These are phyloP conservation scores for Penstemon barbatus DNA, from an alignment of 257 asterid species.

Conservation along the genomic window DNA sequence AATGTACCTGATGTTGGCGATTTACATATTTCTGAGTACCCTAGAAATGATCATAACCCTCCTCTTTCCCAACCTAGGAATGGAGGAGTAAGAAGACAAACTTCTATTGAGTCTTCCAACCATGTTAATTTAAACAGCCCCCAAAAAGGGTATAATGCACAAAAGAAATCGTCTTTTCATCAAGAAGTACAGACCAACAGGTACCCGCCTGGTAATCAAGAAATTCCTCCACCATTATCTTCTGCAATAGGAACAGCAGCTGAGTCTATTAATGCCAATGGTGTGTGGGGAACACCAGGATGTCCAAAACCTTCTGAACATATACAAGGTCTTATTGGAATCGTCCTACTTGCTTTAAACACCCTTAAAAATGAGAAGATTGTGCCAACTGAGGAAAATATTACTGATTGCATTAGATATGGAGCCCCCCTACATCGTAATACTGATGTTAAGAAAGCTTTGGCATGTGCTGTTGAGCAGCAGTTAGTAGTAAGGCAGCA, in stretches of 20 bases:
- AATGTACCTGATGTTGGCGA: constrained; percentile 31
- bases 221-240: constrained; percentile 40
- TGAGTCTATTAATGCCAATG: constrained; percentile 36
- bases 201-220: constrained; percentile 45
- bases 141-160: constrained; percentile 51
- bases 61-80: constrained; percentile 34
- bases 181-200: constrained; percentile 47
- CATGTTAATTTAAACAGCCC: constrained; percentile 36
- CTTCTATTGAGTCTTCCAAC: constrained; percentile 47
- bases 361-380: constrained; percentile 77
- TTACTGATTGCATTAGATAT: constrained; percentile 68
- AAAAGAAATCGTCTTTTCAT: constrained; percentile 42
- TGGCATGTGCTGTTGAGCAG: constrained; percentile 72
- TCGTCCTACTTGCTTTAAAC: constrained; percentile 74
- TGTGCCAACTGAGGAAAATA: constrained; percentile 84
- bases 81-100: constrained; percentile 61
- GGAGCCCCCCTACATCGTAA: constrained; percentile 68
- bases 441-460: constrained; percentile 86
- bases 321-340: constrained; percentile 76
- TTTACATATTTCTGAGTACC: constrained; percentile 37
- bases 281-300: constrained; percentile 71
- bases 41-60: constrained; percentile 34
- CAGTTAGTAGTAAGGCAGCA: constrained; percentile 74
- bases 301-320: constrained; percentile 69
- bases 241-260: constrained; percentile 41